Percentiles rank a stretch among this genome's conserved stretches.
These are phyloP conservation scores for Solanum etuberosum DNA, from an alignment of 257 asterid species.

Conservation along the genomic window DNA sequence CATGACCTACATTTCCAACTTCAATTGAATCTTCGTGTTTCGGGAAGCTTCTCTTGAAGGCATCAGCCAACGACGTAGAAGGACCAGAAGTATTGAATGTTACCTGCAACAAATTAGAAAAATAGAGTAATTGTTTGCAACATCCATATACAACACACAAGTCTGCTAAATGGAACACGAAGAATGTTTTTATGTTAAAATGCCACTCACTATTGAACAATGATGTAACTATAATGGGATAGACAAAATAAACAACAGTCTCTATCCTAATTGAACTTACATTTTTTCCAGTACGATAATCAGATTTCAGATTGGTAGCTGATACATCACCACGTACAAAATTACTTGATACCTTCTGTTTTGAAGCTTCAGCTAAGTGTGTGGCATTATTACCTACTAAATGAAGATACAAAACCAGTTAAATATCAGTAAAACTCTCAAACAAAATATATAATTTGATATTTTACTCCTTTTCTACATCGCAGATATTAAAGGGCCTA, in stretches of 20 bases:
- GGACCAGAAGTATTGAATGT: neutral
- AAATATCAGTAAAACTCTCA: neutral
- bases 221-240: neutral
- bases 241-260: neutral
- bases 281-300: neutral
- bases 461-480: neutral
- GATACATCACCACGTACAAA: neutral
- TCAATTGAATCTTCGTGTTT: conserved; percentile 12
- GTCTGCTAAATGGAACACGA: neutral
- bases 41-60: conserved; percentile 9
- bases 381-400: neutral
- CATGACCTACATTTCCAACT: conserved; percentile 4
- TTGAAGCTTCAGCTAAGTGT: neutral
- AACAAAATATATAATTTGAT: neutral
- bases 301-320: neutral
- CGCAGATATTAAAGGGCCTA: neutral
- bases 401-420: neutral
- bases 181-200: neutral
- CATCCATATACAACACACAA: neutral
- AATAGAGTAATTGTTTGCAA: neutral
- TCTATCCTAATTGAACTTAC: neutral
- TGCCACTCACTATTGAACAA: neutral
- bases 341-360: neutral
- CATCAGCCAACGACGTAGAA: conserved; percentile 10
- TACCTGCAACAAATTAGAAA: neutral